A percentile compares a stretch with the other conserved stretches of the same genome.
Conservation (phyloP, 2,329 filamentous ascomycete genomes). For the Plectosphaerella plurivora region DNA sequence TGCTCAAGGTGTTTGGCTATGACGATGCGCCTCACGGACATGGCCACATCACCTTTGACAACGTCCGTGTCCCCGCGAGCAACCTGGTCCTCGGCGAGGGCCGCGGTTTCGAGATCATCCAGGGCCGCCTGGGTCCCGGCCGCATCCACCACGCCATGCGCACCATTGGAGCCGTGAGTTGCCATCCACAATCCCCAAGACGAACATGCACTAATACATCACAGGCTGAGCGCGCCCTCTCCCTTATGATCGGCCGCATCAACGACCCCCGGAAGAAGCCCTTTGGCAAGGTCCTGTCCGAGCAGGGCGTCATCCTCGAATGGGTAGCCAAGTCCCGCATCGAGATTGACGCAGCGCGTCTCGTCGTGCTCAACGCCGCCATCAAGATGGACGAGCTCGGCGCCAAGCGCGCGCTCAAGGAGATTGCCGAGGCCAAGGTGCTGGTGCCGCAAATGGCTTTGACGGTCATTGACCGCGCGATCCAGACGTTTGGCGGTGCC, state of each 20-base stretch:
- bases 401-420: constrained; percentile 83
- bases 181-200: not conserved
- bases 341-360: constrained; percentile 87
- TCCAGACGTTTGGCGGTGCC: constrained; percentile 87
- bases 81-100: constrained; percentile 92
- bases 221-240: constrained; percentile 79
- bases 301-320: constrained; percentile 92
- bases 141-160: constrained; percentile 99
- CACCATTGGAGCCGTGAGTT: constrained; percentile 72
- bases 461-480: constrained; percentile 86
- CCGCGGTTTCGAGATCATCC: constrained; percentile 96
- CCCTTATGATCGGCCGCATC: constrained; percentile 91
- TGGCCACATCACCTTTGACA: constrained; percentile 83
- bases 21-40: constrained; percentile 98
- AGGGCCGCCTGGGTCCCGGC: constrained; percentile 90
- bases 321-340: constrained; percentile 90
- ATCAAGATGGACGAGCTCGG: constrained; percentile 88
- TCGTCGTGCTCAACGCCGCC: constrained; percentile 90
- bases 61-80: constrained; percentile 79
- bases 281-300: constrained; percentile 80
- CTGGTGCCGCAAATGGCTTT: constrained; percentile 79
- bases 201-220: not conserved
- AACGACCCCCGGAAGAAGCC: constrained; percentile 89
- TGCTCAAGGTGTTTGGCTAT: constrained; percentile 92
- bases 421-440: constrained; percentile 95